phyloP scores from a whole-genome alignment of 2,329 filamentous ascomycete genomes.

The Penicillium crustosum region DNA sequence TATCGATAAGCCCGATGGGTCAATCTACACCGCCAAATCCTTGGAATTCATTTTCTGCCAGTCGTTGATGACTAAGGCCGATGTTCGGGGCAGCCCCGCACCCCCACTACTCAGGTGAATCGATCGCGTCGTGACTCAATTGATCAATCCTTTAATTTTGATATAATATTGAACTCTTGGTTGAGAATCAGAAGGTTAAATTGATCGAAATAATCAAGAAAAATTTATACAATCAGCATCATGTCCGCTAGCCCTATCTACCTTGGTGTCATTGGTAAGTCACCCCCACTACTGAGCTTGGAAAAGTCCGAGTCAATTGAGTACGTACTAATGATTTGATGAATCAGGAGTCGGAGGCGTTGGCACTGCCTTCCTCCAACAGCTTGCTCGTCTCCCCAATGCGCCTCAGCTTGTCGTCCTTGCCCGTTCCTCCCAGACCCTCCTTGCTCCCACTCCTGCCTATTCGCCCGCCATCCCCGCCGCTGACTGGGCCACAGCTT shows the following conservation, averaged over 20 bases:
- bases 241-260: slow-evolving; percentile 40
- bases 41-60: neutral
- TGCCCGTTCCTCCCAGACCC: slow-evolving; percentile 76
- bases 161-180: neutral
- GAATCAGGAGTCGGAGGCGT: slow-evolving; percentile 81
- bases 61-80: slow-evolving; percentile 1
- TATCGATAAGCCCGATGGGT: slow-evolving; percentile 4
- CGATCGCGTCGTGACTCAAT: slow-evolving; percentile 12
- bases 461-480: slow-evolving; percentile 63
- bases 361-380: slow-evolving; percentile 83
- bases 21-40: neutral
- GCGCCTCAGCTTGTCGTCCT: slow-evolving; percentile 79
- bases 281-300: slow-evolving; percentile 4
- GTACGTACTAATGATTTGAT: slow-evolving; percentile 5
- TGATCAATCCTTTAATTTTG: neutral
- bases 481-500: slow-evolving; percentile 56
- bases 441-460: slow-evolving; percentile 70
- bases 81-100: slow-evolving; percentile 12
- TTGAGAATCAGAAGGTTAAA: slow-evolving; percentile 14
- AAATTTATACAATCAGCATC: slow-evolving; percentile 11
- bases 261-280: slow-evolving; percentile 45
- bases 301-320: neutral
- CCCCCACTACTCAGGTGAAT: slow-evolving; percentile 8
- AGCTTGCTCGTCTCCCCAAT: slow-evolving; percentile 70
- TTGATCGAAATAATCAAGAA: neutral